These are phyloP conservation scores for Elaeis guineensis DNA, from an alignment of 176 grass and related monocot species.

Conservation along the genomic window DNA sequence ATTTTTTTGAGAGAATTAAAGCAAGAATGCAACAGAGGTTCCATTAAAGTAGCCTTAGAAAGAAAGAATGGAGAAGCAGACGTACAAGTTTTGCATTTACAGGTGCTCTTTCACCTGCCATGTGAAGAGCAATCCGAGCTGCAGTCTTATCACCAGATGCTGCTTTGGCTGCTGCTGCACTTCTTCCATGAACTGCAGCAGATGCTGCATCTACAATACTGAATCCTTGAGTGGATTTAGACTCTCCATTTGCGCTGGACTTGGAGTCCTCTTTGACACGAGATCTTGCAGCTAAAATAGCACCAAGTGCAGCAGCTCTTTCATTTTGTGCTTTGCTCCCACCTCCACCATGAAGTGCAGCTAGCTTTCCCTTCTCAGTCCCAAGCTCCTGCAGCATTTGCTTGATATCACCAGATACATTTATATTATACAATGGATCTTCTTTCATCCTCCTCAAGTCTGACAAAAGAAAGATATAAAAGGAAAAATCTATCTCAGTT, in stretches of 20 bases:
- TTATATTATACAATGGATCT: constrained; percentile 91
- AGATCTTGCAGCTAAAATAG: constrained; percentile 44
- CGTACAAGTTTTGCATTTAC: constrained; percentile 90
- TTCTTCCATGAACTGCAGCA: constrained; percentile 88
- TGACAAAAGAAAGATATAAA: constrained; percentile 16
- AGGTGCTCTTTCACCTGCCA: constrained; percentile 68
- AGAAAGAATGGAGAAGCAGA: constrained; percentile 4
- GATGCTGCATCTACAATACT: constrained; percentile 99
- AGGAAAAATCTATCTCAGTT: no score
- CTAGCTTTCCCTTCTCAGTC: constrained; percentile 80
- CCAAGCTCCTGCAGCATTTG: constrained; percentile 95
- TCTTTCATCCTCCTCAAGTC: constrained; percentile 83
- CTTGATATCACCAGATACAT: constrained; percentile 93
- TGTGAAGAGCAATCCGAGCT: constrained; percentile 89
- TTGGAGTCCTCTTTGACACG: constrained; percentile 50
- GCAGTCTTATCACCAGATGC: constrained; percentile 74
- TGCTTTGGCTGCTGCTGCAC: constrained; percentile 83
- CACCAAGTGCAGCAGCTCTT: constrained; percentile 73
- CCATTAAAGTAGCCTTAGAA: not conserved
- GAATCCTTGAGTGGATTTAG: constrained; percentile 52
- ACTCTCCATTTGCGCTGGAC: constrained; percentile 37
- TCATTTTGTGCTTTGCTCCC: constrained; percentile 93
- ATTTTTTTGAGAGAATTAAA: no score
- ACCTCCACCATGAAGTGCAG: constrained; percentile 75
- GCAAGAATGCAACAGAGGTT: no score